These are phyloP conservation scores for Barnettozyma wickerhamii DNA, from an alignment of 805 yeast genomes.

Conservation along the genomic window DNA sequence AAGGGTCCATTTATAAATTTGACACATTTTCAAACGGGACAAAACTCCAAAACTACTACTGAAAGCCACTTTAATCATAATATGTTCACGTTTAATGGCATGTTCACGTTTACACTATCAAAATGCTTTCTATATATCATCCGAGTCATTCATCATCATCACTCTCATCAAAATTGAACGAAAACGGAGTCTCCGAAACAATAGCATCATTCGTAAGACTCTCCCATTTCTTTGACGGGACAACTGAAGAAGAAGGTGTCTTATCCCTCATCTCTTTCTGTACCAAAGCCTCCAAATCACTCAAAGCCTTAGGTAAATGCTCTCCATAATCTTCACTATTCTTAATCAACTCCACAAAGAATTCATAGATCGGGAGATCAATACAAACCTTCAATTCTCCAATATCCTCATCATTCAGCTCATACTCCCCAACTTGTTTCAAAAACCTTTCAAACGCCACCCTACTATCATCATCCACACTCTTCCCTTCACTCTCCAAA, in stretches of 20 bases:
- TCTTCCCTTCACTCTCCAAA: slow-evolving; percentile 18
- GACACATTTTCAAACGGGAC: too few relatives aligned
- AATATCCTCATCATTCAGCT: slow-evolving; percentile 51
- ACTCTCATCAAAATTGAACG: slow-evolving; percentile 24
- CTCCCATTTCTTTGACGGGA: slow-evolving; percentile 53
- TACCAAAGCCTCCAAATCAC: slow-evolving; percentile 32
- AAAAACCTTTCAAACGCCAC: slow-evolving; percentile 27
- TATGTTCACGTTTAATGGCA: too few relatives aligned
- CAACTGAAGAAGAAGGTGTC: slow-evolving; percentile 22
- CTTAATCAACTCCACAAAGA: slow-evolving; percentile 49
- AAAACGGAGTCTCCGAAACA: slow-evolving; percentile 12
- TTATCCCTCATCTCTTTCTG: slow-evolving; percentile 24
- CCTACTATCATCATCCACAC: slow-evolving; percentile 7
- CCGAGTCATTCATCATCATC: slow-evolving; percentile 20
- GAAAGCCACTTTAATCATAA: too few relatives aligned
- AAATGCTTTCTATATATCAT: too few relatives aligned
- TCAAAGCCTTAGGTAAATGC: slow-evolving; percentile 33
- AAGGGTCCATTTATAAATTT: too few relatives aligned
- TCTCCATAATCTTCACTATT: slow-evolving; percentile 32
- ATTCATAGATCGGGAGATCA: slow-evolving; percentile 56
- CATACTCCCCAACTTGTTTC: slow-evolving; percentile 24
- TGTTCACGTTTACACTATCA: too few relatives aligned
- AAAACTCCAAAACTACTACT: too few relatives aligned
- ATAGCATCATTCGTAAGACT: slow-evolving; percentile 23
- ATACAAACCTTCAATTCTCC: slow-evolving; percentile 40